These are phyloP conservation scores for Conticribra weissflogii DNA, from an alignment of 108 stramenopile species.

Conservation along the genomic window DNA sequence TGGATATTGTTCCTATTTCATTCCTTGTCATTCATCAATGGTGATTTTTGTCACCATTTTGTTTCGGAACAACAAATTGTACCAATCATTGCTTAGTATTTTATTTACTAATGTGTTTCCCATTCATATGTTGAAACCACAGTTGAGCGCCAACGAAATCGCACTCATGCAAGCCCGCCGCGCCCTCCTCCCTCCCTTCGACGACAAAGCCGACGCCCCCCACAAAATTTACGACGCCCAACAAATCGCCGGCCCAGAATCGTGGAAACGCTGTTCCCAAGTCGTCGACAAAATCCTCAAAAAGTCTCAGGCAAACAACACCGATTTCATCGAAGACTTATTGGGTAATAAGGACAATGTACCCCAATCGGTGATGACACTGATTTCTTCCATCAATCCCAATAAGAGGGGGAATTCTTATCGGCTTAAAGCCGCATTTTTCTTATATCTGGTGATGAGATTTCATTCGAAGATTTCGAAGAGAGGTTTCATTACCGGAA, in stretches of 20 bases:
- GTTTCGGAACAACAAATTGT: no score
- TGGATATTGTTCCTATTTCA: no score
- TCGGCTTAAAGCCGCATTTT: constrained; percentile 59
- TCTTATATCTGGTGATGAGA: constrained; percentile 57
- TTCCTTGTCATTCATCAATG: no score
- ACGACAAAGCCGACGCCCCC: constrained; percentile 60
- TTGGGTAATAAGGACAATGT: constrained; percentile 48
- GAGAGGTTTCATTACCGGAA: constrained; percentile 43
- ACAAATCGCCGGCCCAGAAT: constrained; percentile 56
- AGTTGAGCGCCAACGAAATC: constrained; percentile 45
- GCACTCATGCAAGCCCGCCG: constrained; percentile 65
- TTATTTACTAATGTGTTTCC: no score
- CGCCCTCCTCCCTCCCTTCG: constrained; percentile 68
- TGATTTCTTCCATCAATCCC: constrained; percentile 44
- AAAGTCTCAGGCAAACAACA: constrained; percentile 39
- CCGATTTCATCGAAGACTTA: constrained; percentile 31
- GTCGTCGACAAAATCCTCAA: constrained; percentile 66
- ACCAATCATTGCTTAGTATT: no score
- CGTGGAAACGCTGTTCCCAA: constrained; percentile 64
- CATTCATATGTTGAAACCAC: no score
- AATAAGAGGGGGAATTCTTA: constrained; percentile 35
- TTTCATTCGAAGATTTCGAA: constrained; percentile 56
- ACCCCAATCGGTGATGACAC: constrained; percentile 44
- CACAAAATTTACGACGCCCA: constrained; percentile 63
- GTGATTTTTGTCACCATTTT: no score